Evolutionary conservation across 208 protist genomes (phyloP), one percentile per base, ranked within the genome.

Genomic region (Lotmaria passim): DNA sequence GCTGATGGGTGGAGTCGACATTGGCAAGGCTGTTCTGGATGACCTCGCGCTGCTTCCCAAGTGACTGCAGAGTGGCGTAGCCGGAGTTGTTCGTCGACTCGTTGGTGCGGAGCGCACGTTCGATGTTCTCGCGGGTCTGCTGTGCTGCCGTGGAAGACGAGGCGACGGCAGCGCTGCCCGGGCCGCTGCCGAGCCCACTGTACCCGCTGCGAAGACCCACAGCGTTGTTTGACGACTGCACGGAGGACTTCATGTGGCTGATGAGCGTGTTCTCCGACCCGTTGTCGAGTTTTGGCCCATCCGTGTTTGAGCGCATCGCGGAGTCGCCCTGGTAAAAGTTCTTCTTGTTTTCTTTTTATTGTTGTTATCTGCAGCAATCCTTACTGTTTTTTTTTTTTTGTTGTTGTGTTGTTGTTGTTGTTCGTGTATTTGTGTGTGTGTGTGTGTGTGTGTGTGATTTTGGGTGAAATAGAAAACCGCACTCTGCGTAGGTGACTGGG

Each of bases 11-110:
- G 17, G 50, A 71, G 8, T 84, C 83, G 11, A 88, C 83, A 0
- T 73, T 82, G 12, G 75, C 19, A 6, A 94, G 65, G 52, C 81
- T 88, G 53, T 83, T 73, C 61, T 79, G 75, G 41, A 94, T 90
- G 2, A 79, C 84, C 65, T 94, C 89, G 1, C 78, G 62, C 74
- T 94, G 89, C 67, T 82, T 81, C 0, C 89, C 85, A 14, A 94
- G 76, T 14, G 78, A 77, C 53, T 90, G 83, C 47, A 94, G 34
- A 1, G 89, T 90, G 17, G 76, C 73, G 75, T 91, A 89, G 48
- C 89, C 89, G 15, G 78, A 79, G 50, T 68, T 75, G 63, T 94
- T 87, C 3, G 89, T 91, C 23, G 75, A 7, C 59, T 91, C 83
- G 60, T 73, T 91, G 17, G 71, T 79, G 34, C 73, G 72, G 33